A percentile compares a stretch with the other conserved stretches of the same genome.
Evolutionary conservation across 1,284 basidiomycete genomes (phyloP).

Genomic region (Malassezia restricta): DNA sequence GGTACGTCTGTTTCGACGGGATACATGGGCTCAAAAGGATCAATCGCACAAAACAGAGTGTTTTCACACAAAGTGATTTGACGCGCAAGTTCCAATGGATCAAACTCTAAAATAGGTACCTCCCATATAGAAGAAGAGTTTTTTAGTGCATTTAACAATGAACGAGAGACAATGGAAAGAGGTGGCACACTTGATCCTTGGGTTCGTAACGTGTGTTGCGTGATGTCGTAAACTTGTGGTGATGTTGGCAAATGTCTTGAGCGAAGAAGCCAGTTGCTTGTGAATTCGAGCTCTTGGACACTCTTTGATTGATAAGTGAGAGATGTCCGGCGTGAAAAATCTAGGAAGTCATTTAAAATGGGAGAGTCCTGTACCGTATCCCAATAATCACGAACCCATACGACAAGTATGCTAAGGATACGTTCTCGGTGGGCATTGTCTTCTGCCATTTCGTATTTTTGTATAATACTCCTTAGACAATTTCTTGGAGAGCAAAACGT

Average conservation of each 20-base stretch:
- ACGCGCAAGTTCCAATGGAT: slow-evolving; percentile 55
- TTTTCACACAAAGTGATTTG: slow-evolving; percentile 50
- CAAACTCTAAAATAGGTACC: slow-evolving; percentile 64
- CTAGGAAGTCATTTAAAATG: not conserved
- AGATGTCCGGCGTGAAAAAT: not conserved
- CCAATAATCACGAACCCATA: not conserved
- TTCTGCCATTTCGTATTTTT: not conserved
- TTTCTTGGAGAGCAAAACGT: not conserved
- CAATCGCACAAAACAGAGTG: slow-evolving; percentile 44
- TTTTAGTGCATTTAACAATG: slow-evolving; percentile 52
- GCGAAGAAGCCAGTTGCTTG: not conserved
- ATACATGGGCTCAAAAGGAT: slow-evolving; percentile 47
- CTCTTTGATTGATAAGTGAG: not conserved
- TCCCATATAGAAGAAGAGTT: slow-evolving; percentile 48
- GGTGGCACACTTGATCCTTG: not conserved
- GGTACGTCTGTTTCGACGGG: not conserved
- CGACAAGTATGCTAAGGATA: not conserved
- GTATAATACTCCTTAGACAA: not conserved
- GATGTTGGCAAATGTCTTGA: not conserved
- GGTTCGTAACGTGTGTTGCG: not conserved
- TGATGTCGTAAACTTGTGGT: slow-evolving; percentile 3
- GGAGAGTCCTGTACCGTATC: not conserved
- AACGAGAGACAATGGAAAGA: slow-evolving; percentile 67
- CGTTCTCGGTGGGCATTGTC: not conserved
- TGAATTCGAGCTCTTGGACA: not conserved